Base-by-base conservation (phyloP, 306 rosid species). In the Luffa aegyptiaca region DNA sequence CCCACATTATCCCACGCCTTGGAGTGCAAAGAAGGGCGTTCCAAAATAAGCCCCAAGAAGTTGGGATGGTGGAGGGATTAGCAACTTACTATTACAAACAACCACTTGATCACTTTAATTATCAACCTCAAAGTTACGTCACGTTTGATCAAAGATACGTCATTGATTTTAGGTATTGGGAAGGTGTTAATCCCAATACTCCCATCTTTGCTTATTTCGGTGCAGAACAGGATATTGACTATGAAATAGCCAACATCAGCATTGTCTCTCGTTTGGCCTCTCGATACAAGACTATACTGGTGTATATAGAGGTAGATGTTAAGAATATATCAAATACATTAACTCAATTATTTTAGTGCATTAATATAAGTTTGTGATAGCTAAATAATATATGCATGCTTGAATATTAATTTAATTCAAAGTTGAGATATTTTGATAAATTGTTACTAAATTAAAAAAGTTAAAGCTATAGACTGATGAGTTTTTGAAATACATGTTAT, bases 51-150 rank as follows among this genome's bases (percentile, higher is more conserved):
- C 51, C 76, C 36, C 36, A 69, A 69, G 5, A 8, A 17, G 12
- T 17, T 35, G 49, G 2, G 1, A 39, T 7, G 5, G 0, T 0
- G 0, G 52, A 44, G 10, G 55, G 46, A 1, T 3, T 70, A 4
- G n/a, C 42, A 36, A 86, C 84, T 42, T 85, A 63, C 39, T 86
- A 82, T 48, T 88, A 83, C 76, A 81, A 78, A 18, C 93, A 90
- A 85, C 86, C 82, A 8, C 82, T 90, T 0, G 91, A 90, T 49
- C 91, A 90, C 80, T 88, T 90, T 83, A 88, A 85, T 81, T 90
- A 83, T 20, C 64, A 74, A 20, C 91, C 90, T 12, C 87, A 84
- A 0, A 88, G 90, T 71, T 88, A 82, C 74, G 17, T 46, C 80
- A 86, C 88, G 44, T 90, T 90, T 42, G 64, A 76, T 17, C 91